Evolutionary conservation across 768 basidiomycete species (phyloP), one percentile per base, ranked within the genome.

Genomic region (Leccinum olivaceopallidum): DNA sequence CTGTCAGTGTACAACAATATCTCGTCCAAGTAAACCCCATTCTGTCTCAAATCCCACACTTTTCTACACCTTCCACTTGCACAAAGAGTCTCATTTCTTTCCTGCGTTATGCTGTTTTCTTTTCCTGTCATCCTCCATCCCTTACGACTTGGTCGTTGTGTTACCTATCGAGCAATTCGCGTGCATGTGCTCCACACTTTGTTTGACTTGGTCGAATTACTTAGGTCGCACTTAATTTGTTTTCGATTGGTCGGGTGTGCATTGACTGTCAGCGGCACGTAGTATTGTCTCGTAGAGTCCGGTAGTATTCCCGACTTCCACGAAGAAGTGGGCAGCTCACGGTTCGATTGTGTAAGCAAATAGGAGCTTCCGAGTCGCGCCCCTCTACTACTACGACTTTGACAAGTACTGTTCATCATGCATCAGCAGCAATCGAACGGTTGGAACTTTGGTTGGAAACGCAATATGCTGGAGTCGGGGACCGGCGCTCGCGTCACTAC

Each of bases 151-250:
- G 47, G 59, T 59, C 57, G 54, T 53, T 62, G 59, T 55, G 57
- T 39, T 52, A 48, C 58, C 54, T 64, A 53, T 42, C 59, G 48
- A 61, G 62, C 56, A 26, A 67, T 28, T 39, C 57, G 58, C 28
- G 47, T 55, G 60, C 36, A 63, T 51, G 56, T 64, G 57, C 55
- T 57, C 26, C 57, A 52, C 56, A 66, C 36, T 60, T 42, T 48
- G 39, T 57, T 53, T 58, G 57, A 57, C 60, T 51, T 26, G 66
- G 66, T 60, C 58, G 16, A 58, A 59, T 60, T 60, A 63, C 57
- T 68, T 70, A 61, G 57, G 36, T 62, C 26, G 44, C 59, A 34
- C 28, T 67, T 69, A 71, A 71, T 69, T 57, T 58, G 61, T 63
- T 61, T 58, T 62, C 52, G 42, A 60, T 60, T 55, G 55, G 60